Base-by-base conservation (phyloP, 345 rosid genomes). In the Dimocarpus longan region DNA sequence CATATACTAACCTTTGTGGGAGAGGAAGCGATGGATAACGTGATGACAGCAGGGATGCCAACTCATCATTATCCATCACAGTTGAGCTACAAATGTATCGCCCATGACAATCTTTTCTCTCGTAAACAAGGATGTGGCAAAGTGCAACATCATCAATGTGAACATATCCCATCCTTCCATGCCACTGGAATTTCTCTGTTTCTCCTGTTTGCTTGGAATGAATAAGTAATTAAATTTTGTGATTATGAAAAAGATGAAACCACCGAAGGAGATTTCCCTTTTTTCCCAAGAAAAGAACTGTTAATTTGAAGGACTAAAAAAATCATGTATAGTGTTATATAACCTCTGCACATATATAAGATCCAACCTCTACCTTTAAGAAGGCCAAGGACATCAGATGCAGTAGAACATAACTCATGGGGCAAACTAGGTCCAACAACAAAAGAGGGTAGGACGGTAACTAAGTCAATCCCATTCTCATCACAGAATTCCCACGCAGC, bases 151-250 rank as follows among this genome's bases (percentile, higher is more conserved):
- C 97, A 71, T 95, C 98, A n/a, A 95, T 93, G 81, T 95, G 95
- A 76, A 93, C 90, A 71, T 93, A 95, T 9, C 98, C 98, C 94
- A 92, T 91, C 84, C 97, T 89, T 82, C 97, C 97, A 83, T 90
- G 92, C 94, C 91, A 86, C 21, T 88, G 85, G 62, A 91, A 93
- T 78, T 85, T 89, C 70, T 88, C 93, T 37, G 81, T 84, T 80
- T 90, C 93, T 63, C 98, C 95, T 91, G 86, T 48, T 75, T 26
- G 4, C 7, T 32, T n/a, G 9, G 15, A 60, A 22, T 60, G 65
- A 22, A 15, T 8, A 60, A 59, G 64, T n/a, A 8, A 59, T n/a
- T 59, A 57, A n/a, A 57, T 11, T 57, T 19, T 19, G 10, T 56
- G 62, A 56, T 56, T 56, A 6, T 56, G 65, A 43, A 19, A 62